phyloP scores from a whole-genome alignment of 2,329 filamentous ascomycete species.

The Epichloe gansuensis region DNA sequence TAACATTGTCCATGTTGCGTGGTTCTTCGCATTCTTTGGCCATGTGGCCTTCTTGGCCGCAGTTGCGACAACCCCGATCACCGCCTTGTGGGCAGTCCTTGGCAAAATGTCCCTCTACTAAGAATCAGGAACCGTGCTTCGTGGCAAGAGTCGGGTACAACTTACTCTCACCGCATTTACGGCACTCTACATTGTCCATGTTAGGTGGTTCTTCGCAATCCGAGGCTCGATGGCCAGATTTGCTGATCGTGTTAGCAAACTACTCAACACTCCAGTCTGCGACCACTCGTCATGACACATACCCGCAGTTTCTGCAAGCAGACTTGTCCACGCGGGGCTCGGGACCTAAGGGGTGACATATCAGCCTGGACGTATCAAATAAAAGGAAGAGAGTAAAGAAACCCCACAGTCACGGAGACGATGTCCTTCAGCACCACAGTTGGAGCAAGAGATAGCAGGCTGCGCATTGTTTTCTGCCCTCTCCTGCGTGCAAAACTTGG shows the following conservation, averaged over 20 bases:
- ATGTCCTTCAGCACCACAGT: slow-evolving; percentile 53
- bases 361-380: not conserved
- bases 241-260: slow-evolving; percentile 16
- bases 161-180: slow-evolving; percentile 50
- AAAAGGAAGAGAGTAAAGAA: not conserved
- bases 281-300: slow-evolving; percentile 9
- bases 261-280: not conserved
- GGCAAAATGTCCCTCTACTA: slow-evolving; percentile 46
- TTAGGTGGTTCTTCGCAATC: slow-evolving; percentile 50
- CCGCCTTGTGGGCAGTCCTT: slow-evolving; percentile 52
- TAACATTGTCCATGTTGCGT: slow-evolving; percentile 32
- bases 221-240: slow-evolving; percentile 36
- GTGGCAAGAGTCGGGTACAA: slow-evolving; percentile 1
- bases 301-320: slow-evolving; percentile 58
- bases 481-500: slow-evolving; percentile 50
- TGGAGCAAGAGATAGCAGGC: slow-evolving; percentile 46
- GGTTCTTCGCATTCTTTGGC: slow-evolving; percentile 37
- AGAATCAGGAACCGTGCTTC: slow-evolving; percentile 1
- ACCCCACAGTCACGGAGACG: slow-evolving; percentile 56
- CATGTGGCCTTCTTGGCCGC: slow-evolving; percentile 49
- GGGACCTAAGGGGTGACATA: slow-evolving; percentile 30
- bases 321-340: slow-evolving; percentile 50
- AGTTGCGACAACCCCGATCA: slow-evolving; percentile 46
- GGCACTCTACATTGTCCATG: slow-evolving; percentile 51
- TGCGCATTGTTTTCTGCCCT: slow-evolving; percentile 32